phyloP scores from a whole-genome alignment of 106 monocot species.

The Platanthera guangdongensis region DNA sequence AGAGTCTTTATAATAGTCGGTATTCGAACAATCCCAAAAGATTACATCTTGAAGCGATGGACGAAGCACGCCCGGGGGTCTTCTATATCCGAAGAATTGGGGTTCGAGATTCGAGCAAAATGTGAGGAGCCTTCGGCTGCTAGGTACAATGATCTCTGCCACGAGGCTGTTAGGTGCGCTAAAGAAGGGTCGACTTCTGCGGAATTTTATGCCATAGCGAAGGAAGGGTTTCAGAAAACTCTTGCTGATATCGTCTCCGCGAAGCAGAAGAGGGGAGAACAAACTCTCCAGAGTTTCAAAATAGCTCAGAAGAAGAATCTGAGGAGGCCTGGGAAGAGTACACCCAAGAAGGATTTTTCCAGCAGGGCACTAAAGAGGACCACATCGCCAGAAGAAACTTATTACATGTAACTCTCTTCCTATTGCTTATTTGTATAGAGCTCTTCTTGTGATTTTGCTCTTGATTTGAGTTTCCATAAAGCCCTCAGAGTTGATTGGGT shows the following conservation, averaged over 20 bases:
- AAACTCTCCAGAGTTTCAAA: conserved; percentile 36
- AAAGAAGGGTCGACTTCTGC: conserved; percentile 55
- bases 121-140: conserved; percentile 41
- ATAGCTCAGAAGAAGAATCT: conserved; percentile 37
- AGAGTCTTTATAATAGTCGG: conserved; percentile 42
- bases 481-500: background rate
- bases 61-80: conserved; percentile 57
- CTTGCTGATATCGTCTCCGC: conserved; percentile 35
- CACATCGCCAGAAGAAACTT: conserved; percentile 19
- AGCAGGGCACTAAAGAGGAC: conserved; percentile 25
- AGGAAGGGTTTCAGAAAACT: conserved; percentile 52
- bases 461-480: background rate
- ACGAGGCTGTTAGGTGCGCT: conserved; percentile 49
- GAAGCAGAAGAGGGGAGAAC: conserved; percentile 42
- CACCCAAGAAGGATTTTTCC: conserved; percentile 24
- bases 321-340: conserved; percentile 28
- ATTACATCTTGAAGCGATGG: conserved; percentile 66
- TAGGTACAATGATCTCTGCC: conserved; percentile 56
- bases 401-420: conserved; percentile 15
- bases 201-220: conserved; percentile 50
- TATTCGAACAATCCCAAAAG: conserved; percentile 47
- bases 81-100: conserved; percentile 35
- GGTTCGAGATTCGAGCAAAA: conserved; percentile 34
- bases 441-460: background rate
- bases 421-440: conserved; percentile 1